These are phyloP conservation scores for Ceratocystis cacaofunesta DNA, from an alignment of 2,329 filamentous ascomycete genomes.

Conservation along the genomic window DNA sequence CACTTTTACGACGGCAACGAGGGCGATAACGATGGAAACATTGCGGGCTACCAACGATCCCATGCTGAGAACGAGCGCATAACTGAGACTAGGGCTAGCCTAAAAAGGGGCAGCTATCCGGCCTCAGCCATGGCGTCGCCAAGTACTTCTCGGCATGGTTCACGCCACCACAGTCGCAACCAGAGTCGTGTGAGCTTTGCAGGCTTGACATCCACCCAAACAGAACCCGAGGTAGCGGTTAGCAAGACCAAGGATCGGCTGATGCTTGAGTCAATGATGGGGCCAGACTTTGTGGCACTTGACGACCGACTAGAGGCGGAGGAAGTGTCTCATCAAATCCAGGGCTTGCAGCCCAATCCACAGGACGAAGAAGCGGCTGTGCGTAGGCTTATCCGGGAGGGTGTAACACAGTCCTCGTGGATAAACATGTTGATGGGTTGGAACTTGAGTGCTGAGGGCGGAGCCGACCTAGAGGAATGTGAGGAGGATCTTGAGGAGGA, in stretches of 20 bases:
- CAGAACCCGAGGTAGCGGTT: background rate
- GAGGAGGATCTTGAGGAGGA: conserved; percentile 28
- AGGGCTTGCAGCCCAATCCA: conserved; percentile 28
- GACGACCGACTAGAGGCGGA: conserved; percentile 42
- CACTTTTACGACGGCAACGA: conserved; percentile 23
- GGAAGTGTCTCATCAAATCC: conserved; percentile 2
- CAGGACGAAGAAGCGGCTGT: conserved; percentile 45
- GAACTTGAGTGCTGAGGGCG: conserved; percentile 24
- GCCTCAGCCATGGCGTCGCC: conserved; percentile 7
- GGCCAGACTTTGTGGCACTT: conserved; percentile 48
- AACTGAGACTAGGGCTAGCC: conserved; percentile 3
- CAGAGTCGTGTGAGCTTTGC: conserved; percentile 33
- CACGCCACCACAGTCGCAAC: conserved; percentile 29
- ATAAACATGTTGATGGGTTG: conserved; percentile 44
- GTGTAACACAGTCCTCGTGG: conserved; percentile 41
- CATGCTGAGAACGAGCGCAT: conserved; percentile 1
- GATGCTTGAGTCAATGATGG: conserved; percentile 20
- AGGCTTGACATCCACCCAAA: conserved; percentile 10
- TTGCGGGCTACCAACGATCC: conserved; percentile 35
- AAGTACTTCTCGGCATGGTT: background rate
- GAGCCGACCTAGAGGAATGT: conserved; percentile 27
- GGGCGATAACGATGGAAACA: conserved; percentile 25
- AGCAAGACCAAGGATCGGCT: conserved; percentile 7
- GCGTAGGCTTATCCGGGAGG: conserved; percentile 39
- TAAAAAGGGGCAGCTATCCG: conserved; percentile 9